Base-by-base conservation (phyloP, 805 yeast genomes). In the Danielia oregonensis region DNA sequence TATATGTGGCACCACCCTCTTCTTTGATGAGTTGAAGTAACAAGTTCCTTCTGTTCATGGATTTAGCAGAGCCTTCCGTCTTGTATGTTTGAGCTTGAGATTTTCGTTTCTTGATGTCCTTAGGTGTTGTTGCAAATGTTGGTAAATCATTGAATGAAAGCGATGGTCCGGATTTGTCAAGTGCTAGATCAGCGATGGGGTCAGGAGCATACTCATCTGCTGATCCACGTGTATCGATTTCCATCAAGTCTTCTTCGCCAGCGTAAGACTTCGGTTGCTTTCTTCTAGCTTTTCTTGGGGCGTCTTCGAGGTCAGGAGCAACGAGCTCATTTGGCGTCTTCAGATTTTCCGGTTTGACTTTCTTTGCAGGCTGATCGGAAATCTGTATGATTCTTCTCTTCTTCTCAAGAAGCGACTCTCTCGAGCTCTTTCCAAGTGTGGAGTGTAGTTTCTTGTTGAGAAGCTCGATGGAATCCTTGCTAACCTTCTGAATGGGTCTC, bases 1-100 rank as follows among this genome's bases (percentile, higher is more conserved):
- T 61, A 37, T 46, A 58, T 1, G 57, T 48, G 2, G 61, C 70
- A 6, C 72, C 72, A 3, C 70, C 71, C n/a, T 49, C 43, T 16
- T 53, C 58, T 24, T 51, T 55, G 2, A 67, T 54, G 1, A 64
- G 46, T 6, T 51, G 51, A 5, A 65, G 12, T 16, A 66, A 40
- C 9, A 46, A 57, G 3, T 44, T 37, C 29, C 69, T 42, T 33
- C 72, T 49, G 35, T 44, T 55, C 9, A 39, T 42, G 1, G 64
- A 57, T 32, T 61, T 65, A 17, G 60, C 33, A 1, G 64, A 56
- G 8, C 45, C 39, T 16, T 37, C 47, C 5, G 37, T 13, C 24
- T 36, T 32, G 24, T 28, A 21, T 5, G 32, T 9, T 6, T 34
- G 15, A 2, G 36, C 19, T 10, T 19, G 31, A 16, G 24, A 17